Conservation (phyloP, 1,284 basidiomycete species). For the Cutaneotrichosporon sp. region DNA sequence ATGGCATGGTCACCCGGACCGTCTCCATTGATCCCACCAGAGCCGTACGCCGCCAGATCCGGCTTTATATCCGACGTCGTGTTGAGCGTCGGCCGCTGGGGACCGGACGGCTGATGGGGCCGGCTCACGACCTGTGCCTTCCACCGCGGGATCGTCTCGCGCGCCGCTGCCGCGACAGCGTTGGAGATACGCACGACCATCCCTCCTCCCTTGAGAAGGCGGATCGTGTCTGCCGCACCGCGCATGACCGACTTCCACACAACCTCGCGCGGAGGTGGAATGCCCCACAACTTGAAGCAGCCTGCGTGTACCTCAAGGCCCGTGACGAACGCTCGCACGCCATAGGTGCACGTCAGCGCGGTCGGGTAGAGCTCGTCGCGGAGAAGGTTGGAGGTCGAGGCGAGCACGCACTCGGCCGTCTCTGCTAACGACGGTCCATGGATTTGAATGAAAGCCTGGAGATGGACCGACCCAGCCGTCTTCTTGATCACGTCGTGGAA, state of each 20-base stretch:
- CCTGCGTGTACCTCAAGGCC: constrained; percentile 14
- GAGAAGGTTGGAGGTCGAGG: constrained; percentile 9
- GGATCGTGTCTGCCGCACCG: constrained; percentile 3
- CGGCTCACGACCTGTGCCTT: not conserved
- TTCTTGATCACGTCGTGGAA: constrained; percentile 8
- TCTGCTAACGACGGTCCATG: constrained; percentile 1
- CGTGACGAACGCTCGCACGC: constrained; percentile 2
- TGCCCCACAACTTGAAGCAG: constrained; percentile 15
- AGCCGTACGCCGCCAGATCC: not conserved
- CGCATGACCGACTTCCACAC: constrained; percentile 8
- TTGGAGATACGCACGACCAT: not conserved
- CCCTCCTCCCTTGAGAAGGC: constrained; percentile 34
- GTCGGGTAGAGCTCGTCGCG: constrained; percentile 10
- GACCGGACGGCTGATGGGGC: not conserved
- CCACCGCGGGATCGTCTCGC: constrained; percentile 2
- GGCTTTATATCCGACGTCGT: not conserved
- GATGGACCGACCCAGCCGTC: not conserved
- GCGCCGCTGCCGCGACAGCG: not conserved
- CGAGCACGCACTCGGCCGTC: constrained; percentile 7
- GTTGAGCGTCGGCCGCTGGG: not conserved
- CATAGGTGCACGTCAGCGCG: constrained; percentile 9
- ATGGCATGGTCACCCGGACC: not conserved
- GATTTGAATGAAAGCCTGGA: constrained; percentile 12
- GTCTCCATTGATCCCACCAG: not conserved
- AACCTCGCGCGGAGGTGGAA: constrained; percentile 9